Conservation (phyloP, 1,284 basidiomycete genomes). For the Rugosomyces carneus region DNA sequence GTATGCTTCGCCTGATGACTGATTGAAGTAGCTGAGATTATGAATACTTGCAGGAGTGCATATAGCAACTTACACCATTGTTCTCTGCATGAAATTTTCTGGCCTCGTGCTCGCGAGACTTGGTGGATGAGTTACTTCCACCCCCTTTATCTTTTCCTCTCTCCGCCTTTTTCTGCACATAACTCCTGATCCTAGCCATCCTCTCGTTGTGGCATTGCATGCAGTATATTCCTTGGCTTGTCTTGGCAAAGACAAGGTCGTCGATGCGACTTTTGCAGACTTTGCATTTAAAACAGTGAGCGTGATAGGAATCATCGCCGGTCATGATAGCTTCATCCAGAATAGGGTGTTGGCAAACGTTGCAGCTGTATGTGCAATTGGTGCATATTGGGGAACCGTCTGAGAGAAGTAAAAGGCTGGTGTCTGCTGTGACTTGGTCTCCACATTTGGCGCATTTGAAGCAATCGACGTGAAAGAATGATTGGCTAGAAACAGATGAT, state of each 20-base stretch:
- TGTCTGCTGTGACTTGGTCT: slow-evolving; percentile 83
- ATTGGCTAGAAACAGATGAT: slow-evolving; percentile 45
- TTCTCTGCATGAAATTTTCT: slow-evolving; percentile 30
- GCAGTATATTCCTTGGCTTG: slow-evolving; percentile 97
- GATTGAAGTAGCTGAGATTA: background rate
- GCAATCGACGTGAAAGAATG: slow-evolving; percentile 78
- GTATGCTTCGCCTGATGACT: slow-evolving; percentile 11
- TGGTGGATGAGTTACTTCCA: slow-evolving; percentile 36
- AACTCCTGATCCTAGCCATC: slow-evolving; percentile 85
- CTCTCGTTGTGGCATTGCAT: slow-evolving; percentile 98
- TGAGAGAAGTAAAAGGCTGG: slow-evolving; percentile 90
- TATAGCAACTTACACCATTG: slow-evolving; percentile 29
- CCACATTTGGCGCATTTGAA: slow-evolving; percentile 82
- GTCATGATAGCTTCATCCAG: slow-evolving; percentile 99
- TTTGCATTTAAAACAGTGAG: slow-evolving; percentile 97
- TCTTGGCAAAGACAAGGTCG: slow-evolving; percentile 98
- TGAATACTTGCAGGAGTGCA: slow-evolving; percentile 3
- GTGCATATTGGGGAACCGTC: slow-evolving; percentile 97
- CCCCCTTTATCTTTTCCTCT: slow-evolving; percentile 35
- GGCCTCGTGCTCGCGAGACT: slow-evolving; percentile 37
- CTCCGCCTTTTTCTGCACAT: slow-evolving; percentile 74
- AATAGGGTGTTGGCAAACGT: slow-evolving; percentile 86
- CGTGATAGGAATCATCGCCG: slow-evolving; percentile 97
- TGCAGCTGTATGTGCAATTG: slow-evolving; percentile 95
- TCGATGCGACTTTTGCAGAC: slow-evolving; percentile 93